Conservation (phyloP, 805 yeast genomes). For the Pichia sporocuriosa region DNA sequence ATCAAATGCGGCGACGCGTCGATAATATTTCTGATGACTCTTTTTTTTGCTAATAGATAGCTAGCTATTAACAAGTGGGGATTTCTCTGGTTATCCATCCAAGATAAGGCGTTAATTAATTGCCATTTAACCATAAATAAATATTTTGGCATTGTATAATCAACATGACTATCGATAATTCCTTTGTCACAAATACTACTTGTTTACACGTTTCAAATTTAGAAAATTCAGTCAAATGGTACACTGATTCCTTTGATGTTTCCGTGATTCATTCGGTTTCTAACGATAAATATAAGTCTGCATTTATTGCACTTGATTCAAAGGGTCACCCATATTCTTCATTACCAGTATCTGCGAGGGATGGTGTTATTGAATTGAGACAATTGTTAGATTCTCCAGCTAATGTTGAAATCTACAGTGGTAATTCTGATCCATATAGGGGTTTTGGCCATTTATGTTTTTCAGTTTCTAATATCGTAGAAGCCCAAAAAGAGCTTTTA, state of each 20-base stretch:
- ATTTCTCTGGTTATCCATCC: too few relatives aligned
- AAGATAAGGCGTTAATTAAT: too few relatives aligned
- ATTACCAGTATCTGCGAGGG: conserved; percentile 33
- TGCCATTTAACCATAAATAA: too few relatives aligned
- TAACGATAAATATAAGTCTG: conserved; percentile 56
- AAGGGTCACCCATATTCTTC: conserved; percentile 34
- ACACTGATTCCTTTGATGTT: conserved; percentile 70
- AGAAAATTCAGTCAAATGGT: conserved; percentile 61
- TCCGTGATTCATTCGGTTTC: conserved; percentile 46
- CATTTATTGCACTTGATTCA: conserved; percentile 56
- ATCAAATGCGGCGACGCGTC: too few relatives aligned
- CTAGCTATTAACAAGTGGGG: too few relatives aligned
- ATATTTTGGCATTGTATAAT: too few relatives aligned
- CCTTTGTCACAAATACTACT: conserved; percentile 55
- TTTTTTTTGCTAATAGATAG: too few relatives aligned
- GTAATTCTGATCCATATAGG: conserved; percentile 75
- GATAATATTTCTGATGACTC: too few relatives aligned
- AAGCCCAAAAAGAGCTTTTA: conserved; percentile 52
- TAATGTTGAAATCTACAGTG: conserved; percentile 54
- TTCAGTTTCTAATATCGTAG: conserved; percentile 72
- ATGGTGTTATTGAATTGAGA: conserved; percentile 78
- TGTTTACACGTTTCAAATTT: conserved; percentile 83
- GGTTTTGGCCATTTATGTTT: conserved; percentile 95
- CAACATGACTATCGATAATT: conserved; percentile 22
- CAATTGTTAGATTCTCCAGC: conserved; percentile 59